Evolutionary conservation across 768 basidiomycete genomes (phyloP).

Genomic region (Termitomyces heimii): DNA sequence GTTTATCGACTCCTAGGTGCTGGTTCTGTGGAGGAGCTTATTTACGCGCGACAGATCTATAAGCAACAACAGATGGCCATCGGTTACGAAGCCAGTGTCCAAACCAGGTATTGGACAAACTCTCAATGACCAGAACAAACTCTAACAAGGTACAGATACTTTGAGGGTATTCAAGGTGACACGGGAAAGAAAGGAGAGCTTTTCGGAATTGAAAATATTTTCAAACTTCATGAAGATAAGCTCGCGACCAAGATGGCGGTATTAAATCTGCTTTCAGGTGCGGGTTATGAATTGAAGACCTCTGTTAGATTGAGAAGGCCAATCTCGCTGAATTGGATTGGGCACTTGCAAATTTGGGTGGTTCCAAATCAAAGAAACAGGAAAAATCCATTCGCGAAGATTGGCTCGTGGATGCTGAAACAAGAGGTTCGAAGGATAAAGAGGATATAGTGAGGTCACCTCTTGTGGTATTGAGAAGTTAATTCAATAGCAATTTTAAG

Average conservation of each 20-base stretch:
- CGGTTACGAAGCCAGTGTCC: constrained; percentile 77
- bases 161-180: constrained; percentile 79
- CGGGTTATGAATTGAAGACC: background rate
- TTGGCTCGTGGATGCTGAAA: constrained; percentile 37
- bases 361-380: constrained; percentile 27
- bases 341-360: constrained; percentile 67
- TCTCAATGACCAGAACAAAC: background rate
- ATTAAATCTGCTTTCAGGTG: constrained; percentile 15
- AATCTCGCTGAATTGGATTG: constrained; percentile 72
- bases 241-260: constrained; percentile 73
- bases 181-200: constrained; percentile 71
- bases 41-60: constrained; percentile 86
- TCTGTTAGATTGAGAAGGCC: constrained; percentile 67
- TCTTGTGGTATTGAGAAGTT: background rate
- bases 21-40: constrained; percentile 83
- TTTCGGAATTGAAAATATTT: constrained; percentile 84
- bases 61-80: constrained; percentile 95
- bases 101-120: constrained; percentile 51
- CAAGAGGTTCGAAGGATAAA: constrained; percentile 31
- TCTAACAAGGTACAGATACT: constrained; percentile 44
- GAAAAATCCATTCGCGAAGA: constrained; percentile 25
- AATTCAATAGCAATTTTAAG: constrained; percentile 20
- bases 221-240: constrained; percentile 65
- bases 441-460: constrained; percentile 29
- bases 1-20: constrained; percentile 83